Conservation (phyloP, 352 stramenopile genomes). For the Globisporangium nodosum region DNA sequence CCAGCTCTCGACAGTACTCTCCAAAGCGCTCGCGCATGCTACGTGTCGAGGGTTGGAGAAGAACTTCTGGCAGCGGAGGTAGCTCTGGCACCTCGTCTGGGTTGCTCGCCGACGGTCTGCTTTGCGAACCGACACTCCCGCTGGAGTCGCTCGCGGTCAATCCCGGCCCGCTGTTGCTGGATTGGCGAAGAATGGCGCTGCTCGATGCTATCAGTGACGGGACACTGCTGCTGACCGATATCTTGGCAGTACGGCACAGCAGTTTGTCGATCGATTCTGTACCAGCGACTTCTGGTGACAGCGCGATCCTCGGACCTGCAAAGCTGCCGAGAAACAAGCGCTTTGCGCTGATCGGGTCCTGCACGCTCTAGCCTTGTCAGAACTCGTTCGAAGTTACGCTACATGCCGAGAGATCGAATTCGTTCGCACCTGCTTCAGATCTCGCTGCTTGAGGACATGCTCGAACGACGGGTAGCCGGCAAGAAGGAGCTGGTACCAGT, state of each 20-base stretch:
- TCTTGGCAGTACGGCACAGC: constrained; percentile 8
- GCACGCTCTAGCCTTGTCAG: background rate
- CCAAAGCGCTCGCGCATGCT: constrained; percentile 17
- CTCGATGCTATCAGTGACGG: no score
- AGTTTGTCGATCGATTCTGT: constrained; percentile 6
- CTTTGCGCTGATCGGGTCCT: constrained; percentile 16
- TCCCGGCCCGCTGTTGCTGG: background rate
- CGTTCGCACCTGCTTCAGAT: constrained; percentile 14
- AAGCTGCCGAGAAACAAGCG: constrained; percentile 20
- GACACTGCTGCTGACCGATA: background rate
- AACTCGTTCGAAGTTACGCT: no score
- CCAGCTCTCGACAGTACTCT: constrained; percentile 21
- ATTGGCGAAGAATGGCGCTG: background rate
- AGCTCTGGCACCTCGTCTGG: background rate
- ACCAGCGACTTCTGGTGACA: background rate
- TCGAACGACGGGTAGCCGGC: constrained; percentile 23
- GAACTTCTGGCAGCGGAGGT: constrained; percentile 4
- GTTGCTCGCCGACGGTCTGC: background rate
- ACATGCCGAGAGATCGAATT: no score
- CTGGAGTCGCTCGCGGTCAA: constrained; percentile 5
- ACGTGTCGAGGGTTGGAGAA: constrained; percentile 12
- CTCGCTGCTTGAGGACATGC: constrained; percentile 14
- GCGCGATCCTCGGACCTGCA: background rate
- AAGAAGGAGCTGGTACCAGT: constrained; percentile 41
- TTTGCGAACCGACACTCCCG: background rate